Evolutionary conservation across 129 eudicot species (phyloP).

Genomic region (Lactuca saligna): DNA sequence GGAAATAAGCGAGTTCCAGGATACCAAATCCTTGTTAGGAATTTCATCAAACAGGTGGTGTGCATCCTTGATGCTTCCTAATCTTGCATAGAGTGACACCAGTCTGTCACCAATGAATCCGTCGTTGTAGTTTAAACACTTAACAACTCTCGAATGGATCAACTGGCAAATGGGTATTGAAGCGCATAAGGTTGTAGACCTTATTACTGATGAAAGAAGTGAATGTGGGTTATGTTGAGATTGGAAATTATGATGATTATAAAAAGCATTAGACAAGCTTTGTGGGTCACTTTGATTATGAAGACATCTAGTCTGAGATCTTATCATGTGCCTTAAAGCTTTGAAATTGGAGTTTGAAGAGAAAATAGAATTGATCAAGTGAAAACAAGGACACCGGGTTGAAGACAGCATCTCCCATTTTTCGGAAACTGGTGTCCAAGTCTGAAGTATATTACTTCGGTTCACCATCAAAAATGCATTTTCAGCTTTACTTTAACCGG

Average conservation of each 20-base stretch:
- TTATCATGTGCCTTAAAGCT: slow-evolving; percentile 1
- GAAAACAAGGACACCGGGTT: background rate
- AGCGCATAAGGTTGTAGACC: slow-evolving; percentile 27
- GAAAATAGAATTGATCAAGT: background rate
- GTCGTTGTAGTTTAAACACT: slow-evolving; percentile 34
- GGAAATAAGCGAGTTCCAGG: slow-evolving; percentile 49
- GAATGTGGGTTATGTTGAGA: slow-evolving; percentile 5
- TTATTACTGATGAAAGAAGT: slow-evolving; percentile 27
- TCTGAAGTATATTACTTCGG: background rate
- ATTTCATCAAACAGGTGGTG: slow-evolving; percentile 53
- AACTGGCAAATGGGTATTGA: slow-evolving; percentile 23
- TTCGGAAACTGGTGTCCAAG: slow-evolving; percentile 2
- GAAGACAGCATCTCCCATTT: slow-evolving; percentile 22
- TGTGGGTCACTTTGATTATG: background rate
- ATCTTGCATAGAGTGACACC: slow-evolving; percentile 37
- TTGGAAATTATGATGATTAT: slow-evolving; percentile 4
- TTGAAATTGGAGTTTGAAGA: background rate
- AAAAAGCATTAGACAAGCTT: slow-evolving; percentile 2
- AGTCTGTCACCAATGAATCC: slow-evolving; percentile 54
- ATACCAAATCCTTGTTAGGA: slow-evolving; percentile 47
- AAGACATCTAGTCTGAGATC: slow-evolving; percentile 12
- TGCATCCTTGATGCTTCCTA: slow-evolving; percentile 32
- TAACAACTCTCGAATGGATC: slow-evolving; percentile 34
- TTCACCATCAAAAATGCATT: too few relatives aligned
- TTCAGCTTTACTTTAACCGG: too few relatives aligned